Evolutionary conservation across 495 filamentous ascomycete species (phyloP).

Genomic region (Recurvomyces mirabilis): DNA sequence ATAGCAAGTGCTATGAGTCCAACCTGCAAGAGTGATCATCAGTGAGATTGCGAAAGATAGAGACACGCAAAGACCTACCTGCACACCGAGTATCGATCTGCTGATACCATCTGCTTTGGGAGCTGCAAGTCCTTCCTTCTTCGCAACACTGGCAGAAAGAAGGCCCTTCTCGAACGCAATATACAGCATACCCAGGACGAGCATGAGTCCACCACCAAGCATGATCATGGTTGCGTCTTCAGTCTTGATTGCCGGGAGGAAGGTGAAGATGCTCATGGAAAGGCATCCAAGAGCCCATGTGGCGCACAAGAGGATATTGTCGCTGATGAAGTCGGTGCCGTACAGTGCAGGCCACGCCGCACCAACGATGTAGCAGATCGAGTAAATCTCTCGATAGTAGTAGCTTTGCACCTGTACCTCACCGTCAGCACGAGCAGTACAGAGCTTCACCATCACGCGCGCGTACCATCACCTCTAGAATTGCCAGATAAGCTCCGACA

Average conservation of each 20-base stretch:
- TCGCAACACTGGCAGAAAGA: constrained; percentile 30
- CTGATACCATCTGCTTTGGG: constrained; percentile 22
- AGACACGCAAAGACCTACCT: constrained; percentile 21
- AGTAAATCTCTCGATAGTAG: constrained; percentile 79
- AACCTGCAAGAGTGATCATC: constrained; percentile 33
- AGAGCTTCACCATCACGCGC: constrained; percentile 7
- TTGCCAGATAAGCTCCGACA: constrained; percentile 50
- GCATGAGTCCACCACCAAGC: constrained; percentile 68
- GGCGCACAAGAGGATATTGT: constrained; percentile 49
- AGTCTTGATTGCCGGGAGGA: constrained; percentile 74
- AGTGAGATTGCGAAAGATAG: neutral
- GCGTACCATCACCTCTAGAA: constrained; percentile 76
- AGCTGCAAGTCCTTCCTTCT: constrained; percentile 15
- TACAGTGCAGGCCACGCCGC: constrained; percentile 69
- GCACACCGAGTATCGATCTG: constrained; percentile 26
- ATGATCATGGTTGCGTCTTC: constrained; percentile 77
- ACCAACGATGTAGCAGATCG: constrained; percentile 62
- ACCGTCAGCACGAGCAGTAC: constrained; percentile 25
- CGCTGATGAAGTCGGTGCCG: constrained; percentile 56
- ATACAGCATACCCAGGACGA: constrained; percentile 65
- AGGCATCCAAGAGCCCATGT: constrained; percentile 69
- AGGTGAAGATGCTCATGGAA: constrained; percentile 81
- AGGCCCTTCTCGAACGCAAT: constrained; percentile 70
- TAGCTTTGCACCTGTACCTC: constrained; percentile 56
- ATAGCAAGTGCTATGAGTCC: constrained; percentile 79